A percentile compares a stretch with the other conserved stretches of the same genome.
phyloP scores from a whole-genome alignment of 1,284 basidiomycete species.

The Meira nashicola region DNA sequence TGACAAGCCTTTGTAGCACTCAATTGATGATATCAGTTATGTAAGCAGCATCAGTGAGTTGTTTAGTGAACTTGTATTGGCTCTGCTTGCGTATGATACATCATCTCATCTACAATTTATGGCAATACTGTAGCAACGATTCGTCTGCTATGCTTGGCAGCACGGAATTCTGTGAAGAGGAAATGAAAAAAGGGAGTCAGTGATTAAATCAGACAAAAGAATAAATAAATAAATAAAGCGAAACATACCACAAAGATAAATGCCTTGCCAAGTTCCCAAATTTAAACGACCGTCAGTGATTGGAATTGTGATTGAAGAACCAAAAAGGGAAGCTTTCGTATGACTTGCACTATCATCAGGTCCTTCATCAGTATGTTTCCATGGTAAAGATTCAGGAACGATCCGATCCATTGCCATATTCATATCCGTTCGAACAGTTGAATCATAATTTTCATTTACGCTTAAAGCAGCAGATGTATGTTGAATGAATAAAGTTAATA shows the following conservation, averaged over 20 bases:
- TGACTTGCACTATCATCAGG: slow-evolving; percentile 66
- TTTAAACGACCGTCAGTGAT: slow-evolving; percentile 76
- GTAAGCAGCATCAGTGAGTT: too few relatives aligned
- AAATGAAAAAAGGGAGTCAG: too few relatives aligned
- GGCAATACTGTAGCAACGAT: too few relatives aligned
- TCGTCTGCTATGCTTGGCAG: too few relatives aligned
- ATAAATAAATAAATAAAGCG: too few relatives aligned
- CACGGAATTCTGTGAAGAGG: too few relatives aligned
- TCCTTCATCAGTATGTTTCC: slow-evolving; percentile 76
- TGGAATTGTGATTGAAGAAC: slow-evolving; percentile 74
- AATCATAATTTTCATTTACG: slow-evolving; percentile 79
- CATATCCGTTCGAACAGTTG: slow-evolving; percentile 59
- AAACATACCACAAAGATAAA: slow-evolving; percentile 64
- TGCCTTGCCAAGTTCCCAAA: slow-evolving; percentile 60
- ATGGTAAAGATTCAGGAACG: slow-evolving; percentile 78
- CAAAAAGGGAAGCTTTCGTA: slow-evolving; percentile 78
- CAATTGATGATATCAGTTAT: too few relatives aligned
- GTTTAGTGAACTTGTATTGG: too few relatives aligned
- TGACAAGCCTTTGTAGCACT: too few relatives aligned
- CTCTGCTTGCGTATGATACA: too few relatives aligned
- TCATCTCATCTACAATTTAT: too few relatives aligned
- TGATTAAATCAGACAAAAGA: too few relatives aligned
- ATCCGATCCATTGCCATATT: slow-evolving; percentile 64
- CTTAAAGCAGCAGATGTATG: slow-evolving; percentile 86
- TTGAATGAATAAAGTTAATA: slow-evolving; percentile 62